These are phyloP conservation scores for Eudorina sp. DNA, from an alignment of 139 green algal species.

Conservation along the genomic window DNA sequence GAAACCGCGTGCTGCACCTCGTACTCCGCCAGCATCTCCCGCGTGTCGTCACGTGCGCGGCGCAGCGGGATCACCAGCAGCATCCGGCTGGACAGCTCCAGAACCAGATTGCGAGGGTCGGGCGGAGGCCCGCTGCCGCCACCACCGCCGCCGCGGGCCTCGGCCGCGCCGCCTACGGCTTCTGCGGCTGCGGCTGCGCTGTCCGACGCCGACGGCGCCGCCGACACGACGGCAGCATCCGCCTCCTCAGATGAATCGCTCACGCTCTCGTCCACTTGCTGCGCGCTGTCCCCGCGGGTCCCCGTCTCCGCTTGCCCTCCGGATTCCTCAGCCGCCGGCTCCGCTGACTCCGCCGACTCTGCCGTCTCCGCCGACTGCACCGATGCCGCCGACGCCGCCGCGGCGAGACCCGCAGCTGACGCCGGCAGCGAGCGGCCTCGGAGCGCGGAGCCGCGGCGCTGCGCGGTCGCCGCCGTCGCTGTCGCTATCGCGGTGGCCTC, in stretches of 20 bases:
- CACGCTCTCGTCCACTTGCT: too few relatives aligned
- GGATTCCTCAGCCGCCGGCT: neutral
- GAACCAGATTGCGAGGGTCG: neutral
- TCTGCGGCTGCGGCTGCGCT: neutral
- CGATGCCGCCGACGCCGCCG: neutral
- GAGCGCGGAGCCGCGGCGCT: too few relatives aligned
- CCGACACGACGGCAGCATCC: neutral
- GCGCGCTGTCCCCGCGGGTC: neutral
- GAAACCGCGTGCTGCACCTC: slow-evolving; percentile 39
- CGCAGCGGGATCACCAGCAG: slow-evolving; percentile 35
- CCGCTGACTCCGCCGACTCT: neutral
- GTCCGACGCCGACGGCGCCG: neutral
- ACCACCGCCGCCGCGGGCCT: neutral
- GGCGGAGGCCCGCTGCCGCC: neutral
- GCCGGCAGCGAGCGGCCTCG: neutral
- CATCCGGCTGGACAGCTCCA: slow-evolving; percentile 39
- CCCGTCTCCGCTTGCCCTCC: neutral
- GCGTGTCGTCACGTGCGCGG: neutral
- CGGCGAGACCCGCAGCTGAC: neutral
- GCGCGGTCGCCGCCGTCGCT: neutral
- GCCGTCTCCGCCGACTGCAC: neutral
- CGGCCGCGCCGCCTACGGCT: neutral
- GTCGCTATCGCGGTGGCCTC: neutral
- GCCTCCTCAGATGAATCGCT: too few relatives aligned
- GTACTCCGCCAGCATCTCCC: slow-evolving; percentile 39